Percentiles rank a stretch among this genome's conserved stretches.
phyloP scores from a whole-genome alignment of 2,329 filamentous ascomycete species.

The Pestalotiopsis sp. region DNA sequence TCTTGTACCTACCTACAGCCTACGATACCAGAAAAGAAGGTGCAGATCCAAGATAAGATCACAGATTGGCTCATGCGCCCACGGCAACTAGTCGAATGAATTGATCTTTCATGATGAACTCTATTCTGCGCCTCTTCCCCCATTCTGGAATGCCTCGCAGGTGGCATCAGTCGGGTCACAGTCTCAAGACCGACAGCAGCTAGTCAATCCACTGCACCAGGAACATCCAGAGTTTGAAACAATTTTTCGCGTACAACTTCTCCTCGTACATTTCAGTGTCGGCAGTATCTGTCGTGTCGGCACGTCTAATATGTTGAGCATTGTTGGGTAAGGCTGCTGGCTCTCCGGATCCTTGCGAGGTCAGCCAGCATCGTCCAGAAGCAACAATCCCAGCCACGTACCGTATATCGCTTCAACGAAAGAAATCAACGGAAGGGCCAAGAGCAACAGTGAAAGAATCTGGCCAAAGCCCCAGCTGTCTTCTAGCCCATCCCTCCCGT shows the following conservation, averaged over 20 bases:
- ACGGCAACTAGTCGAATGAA: no score
- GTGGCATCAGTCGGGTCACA: no score
- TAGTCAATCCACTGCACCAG: background rate
- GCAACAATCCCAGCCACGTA: background rate
- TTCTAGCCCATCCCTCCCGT: background rate
- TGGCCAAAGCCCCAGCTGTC: slow-evolving; percentile 15
- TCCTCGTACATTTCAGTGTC: background rate
- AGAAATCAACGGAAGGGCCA: slow-evolving; percentile 13
- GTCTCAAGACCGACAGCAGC: no score
- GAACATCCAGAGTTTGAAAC: background rate
- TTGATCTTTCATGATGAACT: no score
- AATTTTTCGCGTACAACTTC: background rate
- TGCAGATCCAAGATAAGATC: no score
- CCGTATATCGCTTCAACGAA: slow-evolving; percentile 5
- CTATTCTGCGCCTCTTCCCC: no score
- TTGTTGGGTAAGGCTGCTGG: background rate
- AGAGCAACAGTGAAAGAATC: slow-evolving; percentile 14
- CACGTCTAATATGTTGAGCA: background rate
- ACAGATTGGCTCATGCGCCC: no score
- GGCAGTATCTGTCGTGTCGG: background rate
- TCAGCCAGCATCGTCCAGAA: background rate
- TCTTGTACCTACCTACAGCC: no score
- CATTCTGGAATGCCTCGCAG: no score
- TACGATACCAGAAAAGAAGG: no score
- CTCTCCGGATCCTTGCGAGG: background rate